Evolutionary conservation across 2,329 filamentous ascomycete genomes (phyloP).

Genomic region (Trichophaea hybrida): DNA sequence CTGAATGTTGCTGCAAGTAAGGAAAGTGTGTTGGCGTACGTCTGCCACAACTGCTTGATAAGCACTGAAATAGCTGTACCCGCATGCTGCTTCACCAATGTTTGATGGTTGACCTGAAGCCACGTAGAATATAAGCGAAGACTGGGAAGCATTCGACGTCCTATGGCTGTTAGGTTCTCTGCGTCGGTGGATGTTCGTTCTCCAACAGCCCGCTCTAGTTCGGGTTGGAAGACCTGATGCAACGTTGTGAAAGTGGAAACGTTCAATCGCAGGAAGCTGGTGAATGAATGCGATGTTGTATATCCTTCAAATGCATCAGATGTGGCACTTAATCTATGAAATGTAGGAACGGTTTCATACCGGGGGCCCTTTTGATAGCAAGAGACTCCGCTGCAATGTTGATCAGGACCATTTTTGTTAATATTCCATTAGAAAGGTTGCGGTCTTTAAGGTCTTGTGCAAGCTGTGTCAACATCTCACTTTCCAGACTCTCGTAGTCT

Average conservation of each 20-base stretch:
- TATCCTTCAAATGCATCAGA: constrained; percentile 9
- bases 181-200: constrained; percentile 29
- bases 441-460: constrained; percentile 57
- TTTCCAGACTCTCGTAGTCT: constrained; percentile 67
- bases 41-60: constrained; percentile 49
- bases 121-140: constrained; percentile 55
- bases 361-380: constrained; percentile 45
- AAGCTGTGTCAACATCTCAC: constrained; percentile 67
- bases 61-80: constrained; percentile 43
- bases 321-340: not conserved
- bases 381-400: constrained; percentile 75
- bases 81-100: constrained; percentile 41
- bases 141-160: constrained; percentile 47
- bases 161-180: constrained; percentile 40
- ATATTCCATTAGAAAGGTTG: constrained; percentile 42
- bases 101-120: constrained; percentile 43
- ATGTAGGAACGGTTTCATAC: not conserved
- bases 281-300: constrained; percentile 32
- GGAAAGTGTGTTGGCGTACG: constrained; percentile 49
- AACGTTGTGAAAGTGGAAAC: constrained; percentile 60
- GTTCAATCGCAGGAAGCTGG: constrained; percentile 63
- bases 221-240: constrained; percentile 53
- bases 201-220: constrained; percentile 46
- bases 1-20: constrained; percentile 46
- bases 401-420: constrained; percentile 69